Evolutionary conservation across 169 alveolate genomes (phyloP), one percentile per base, ranked within the genome.

Genomic region (Eimeria falciformis): DNA sequence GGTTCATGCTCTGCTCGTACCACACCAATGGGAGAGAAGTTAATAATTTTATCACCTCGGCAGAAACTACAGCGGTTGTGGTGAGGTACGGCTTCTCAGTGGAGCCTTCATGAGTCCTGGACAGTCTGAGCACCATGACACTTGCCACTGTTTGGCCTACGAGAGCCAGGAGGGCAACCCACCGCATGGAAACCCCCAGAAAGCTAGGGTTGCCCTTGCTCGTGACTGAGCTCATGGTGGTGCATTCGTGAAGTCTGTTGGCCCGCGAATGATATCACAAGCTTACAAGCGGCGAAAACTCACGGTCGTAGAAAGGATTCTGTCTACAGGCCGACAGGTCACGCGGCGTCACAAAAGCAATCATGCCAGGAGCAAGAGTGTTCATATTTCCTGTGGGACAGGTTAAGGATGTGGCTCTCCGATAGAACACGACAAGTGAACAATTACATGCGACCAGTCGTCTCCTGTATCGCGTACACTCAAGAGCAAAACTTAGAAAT

Each of bases 121-220:
- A 53, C 47, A 50, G 37, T 21, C 93, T 62, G 12, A 75, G 25
- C 56, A 77, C 75, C 27, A 25, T 40, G 50, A 90, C 90, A 47
- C 43, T 40, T 0, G 93, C 93, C 40, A 79, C 87, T 2, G 93
- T 90, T 84, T 90, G 93, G 14, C 83, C 53, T 12, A 78, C 84
- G 33, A 90, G 56, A 1, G 71, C 81, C 55, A 77, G 45, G 58
- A 90, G 71, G 21, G 93, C 78, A 1, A 90, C 90, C 93, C 86
- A 58, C 27, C 69, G 69, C 90, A 90, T 75, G 62, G 92, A 58
- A 29, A 87, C 47, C 45, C 83, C 84, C 84, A 65, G 3, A 40
- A 85, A 68, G 18, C 53, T 62, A 46, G 83, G 82, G 1, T 71
- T 27, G 47, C 33, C 56, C 7, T 37, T 29, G 33, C 29, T 5